These are phyloP conservation scores for Populus nigra DNA, from an alignment of 345 rosid species.

Conservation along the genomic window DNA sequence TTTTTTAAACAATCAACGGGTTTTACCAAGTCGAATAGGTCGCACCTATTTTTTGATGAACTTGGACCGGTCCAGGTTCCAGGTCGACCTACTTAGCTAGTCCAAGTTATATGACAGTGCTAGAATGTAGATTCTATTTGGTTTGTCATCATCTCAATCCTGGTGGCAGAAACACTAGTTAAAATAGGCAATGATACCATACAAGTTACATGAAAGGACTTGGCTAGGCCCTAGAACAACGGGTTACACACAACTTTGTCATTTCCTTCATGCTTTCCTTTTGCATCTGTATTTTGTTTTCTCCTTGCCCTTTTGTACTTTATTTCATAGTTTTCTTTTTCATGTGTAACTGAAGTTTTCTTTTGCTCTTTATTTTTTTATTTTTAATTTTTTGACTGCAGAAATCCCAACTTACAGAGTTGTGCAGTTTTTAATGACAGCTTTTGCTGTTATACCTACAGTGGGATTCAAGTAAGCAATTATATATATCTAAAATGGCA, in stretches of 20 bases:
- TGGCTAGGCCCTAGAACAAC: no score
- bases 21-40: no score
- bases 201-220: no score
- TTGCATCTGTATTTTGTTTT: background rate
- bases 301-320: background rate
- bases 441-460: slow-evolving; percentile 83
- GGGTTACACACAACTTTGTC: no score
- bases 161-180: background rate
- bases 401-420: slow-evolving; percentile 59
- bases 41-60: no score
- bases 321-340: background rate
- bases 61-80: no score
- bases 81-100: no score
- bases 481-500: background rate
- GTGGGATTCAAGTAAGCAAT: slow-evolving; percentile 66
- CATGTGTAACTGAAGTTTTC: background rate
- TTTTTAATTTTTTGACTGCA: slow-evolving; percentile 25
- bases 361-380: background rate
- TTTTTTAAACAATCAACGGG: no score
- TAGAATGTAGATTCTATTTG: background rate
- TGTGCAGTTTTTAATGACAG: slow-evolving; percentile 58
- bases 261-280: background rate
- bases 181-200: background rate
- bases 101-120: no score
- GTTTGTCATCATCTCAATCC: background rate